Percentiles rank a stretch among this genome's conserved stretches.
phyloP scores from a whole-genome alignment of 768 basidiomycete genomes.

The Neoboletus subvelutipes region DNA sequence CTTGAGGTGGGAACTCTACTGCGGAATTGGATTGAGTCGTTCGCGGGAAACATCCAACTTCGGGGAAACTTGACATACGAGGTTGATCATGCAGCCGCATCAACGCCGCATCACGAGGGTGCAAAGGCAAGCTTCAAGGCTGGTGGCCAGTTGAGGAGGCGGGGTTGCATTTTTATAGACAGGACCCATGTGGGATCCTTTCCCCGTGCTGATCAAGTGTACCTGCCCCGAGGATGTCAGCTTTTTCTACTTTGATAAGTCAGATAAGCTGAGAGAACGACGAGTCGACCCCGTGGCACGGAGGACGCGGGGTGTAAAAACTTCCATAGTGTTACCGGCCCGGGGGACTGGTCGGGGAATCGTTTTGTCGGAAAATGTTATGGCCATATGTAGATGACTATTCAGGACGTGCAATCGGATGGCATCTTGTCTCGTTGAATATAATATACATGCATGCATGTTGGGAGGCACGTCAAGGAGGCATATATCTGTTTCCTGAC shows the following conservation, averaged over 20 bases:
- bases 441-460: neutral
- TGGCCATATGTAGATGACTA: neutral
- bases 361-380: neutral
- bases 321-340: too few relatives aligned
- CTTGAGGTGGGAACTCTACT: too few relatives aligned
- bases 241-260: too few relatives aligned
- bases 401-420: neutral
- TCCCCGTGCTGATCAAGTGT: neutral
- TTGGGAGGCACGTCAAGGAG: neutral
- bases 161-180: neutral
- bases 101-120: neutral
- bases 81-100: neutral
- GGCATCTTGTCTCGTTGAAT: neutral
- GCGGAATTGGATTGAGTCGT: too few relatives aligned
- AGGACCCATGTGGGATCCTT: neutral
- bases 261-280: neutral
- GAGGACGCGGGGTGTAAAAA: neutral
- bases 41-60: too few relatives aligned
- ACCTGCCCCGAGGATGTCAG: neutral
- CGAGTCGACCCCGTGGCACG: neutral
- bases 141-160: neutral
- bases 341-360: neutral
- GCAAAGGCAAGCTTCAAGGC: too few relatives aligned
- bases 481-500: neutral
- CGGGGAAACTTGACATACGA: neutral